Base-by-base conservation (phyloP, 2,329 filamentous ascomycete species). In the Fonsecaea monophora region DNA sequence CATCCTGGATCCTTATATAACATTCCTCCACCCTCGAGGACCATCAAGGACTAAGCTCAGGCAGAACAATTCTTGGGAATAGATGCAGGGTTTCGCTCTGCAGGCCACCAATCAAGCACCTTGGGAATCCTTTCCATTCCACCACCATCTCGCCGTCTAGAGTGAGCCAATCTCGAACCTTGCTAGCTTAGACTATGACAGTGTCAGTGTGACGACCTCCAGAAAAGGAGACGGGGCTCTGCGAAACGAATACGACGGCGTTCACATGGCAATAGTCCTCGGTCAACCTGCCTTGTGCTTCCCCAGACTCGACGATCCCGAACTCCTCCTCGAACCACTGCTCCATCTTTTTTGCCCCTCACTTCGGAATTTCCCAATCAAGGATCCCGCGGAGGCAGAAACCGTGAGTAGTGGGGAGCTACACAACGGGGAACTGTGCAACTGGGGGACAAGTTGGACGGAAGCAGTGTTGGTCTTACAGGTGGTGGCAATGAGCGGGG, bases 351-450 rank as follows among this genome's bases (percentile, higher is more conserved):
- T 30, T 35, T 67, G 60, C 65, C 60, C 60, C 60, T 64, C 55
- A 67, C 54, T 58, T 50, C 65, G 60, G 65, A 32, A 50, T 50
- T 62, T 54, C 64, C 64, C 42, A 38, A 62, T 45, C 6, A 7
- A 48, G 65, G 32, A 67, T 53, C 10, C 65, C 65, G 25, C 25
- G 45, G 45, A 50, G 45, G 57, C 60, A 57, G 53, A 64, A 13
- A 12, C 2, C 9, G 25, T 50, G 18, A 3, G 21, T 21, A 50
- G 45, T 50, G 45, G 45, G n/a, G 40, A 45, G 40, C 30, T 32
- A 32, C 40, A 45, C 9, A 45, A 18, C 40, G 18, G 40, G n/a
- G 40, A 21, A 50, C 45, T 18, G 45, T 12, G 45, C 45, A 10
- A 25, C 12, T 10, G 9, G 18, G 18, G 30, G 45, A 50, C 45